Evolutionary conservation across 2,329 filamentous ascomycete genomes (phyloP).

Genomic region (Venturiaceae sp.): DNA sequence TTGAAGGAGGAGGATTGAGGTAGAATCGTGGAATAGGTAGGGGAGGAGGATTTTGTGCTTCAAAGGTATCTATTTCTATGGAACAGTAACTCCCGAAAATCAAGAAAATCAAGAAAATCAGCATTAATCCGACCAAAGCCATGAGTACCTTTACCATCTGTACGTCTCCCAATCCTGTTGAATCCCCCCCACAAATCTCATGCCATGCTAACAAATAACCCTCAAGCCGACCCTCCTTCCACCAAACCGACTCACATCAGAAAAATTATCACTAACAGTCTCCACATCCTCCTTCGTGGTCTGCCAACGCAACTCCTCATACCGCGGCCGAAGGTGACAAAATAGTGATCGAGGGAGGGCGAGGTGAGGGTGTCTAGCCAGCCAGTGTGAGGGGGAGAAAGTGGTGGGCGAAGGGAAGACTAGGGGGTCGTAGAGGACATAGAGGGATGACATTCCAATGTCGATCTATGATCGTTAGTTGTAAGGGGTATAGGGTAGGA

Average conservation of each 20-base stretch:
- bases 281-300: constrained; percentile 18
- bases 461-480: neutral
- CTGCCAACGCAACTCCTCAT: constrained; percentile 35
- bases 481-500: too few relatives aligned
- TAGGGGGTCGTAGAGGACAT: constrained; percentile 12
- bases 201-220: too few relatives aligned
- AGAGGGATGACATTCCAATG: constrained; percentile 5
- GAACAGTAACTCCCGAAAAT: too few relatives aligned
- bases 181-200: too few relatives aligned
- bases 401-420: constrained; percentile 15
- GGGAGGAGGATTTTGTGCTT: too few relatives aligned
- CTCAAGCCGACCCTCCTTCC: too few relatives aligned
- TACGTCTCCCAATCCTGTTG: too few relatives aligned
- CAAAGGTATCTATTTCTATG: too few relatives aligned
- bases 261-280: constrained; percentile 21
- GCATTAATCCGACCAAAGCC: too few relatives aligned
- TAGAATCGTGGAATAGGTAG: too few relatives aligned
- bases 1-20: constrained; percentile 11
- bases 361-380: constrained; percentile 11
- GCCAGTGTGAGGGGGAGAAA: constrained; percentile 25
- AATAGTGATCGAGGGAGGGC: constrained; percentile 17
- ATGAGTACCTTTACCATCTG: too few relatives aligned
- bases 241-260: constrained; percentile 7
- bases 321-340: constrained; percentile 30
- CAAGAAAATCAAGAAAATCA: too few relatives aligned